Evolutionary conservation across 148 eudicot species (phyloP).

Genomic region (Rhododendron griersonianum): DNA sequence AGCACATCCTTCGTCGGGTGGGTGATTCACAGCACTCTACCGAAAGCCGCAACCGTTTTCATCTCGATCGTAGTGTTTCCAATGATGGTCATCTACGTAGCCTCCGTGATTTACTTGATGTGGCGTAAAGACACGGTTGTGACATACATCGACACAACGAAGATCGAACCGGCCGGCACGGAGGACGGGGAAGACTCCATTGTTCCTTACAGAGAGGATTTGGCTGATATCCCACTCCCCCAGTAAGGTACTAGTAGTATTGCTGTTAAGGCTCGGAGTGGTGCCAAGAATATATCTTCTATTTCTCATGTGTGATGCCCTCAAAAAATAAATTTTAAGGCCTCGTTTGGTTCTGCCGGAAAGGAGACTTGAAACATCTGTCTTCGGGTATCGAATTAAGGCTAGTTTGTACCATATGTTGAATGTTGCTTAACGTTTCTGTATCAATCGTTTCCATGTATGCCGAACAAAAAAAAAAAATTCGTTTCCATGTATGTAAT

Average conservation of each 20-base stretch:
- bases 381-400: background rate
- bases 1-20: conserved; percentile 66
- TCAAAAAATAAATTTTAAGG: background rate
- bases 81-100: conserved; percentile 57
- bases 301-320: background rate
- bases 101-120: conserved; percentile 62
- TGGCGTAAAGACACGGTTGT: conserved; percentile 60
- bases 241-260: background rate
- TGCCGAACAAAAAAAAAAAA: too few relatives aligned
- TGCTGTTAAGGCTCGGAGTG: too few relatives aligned
- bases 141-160: conserved; percentile 47
- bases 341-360: background rate
- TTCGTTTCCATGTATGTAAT: too few relatives aligned
- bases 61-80: conserved; percentile 75
- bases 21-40: conserved; percentile 58
- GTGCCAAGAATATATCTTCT: background rate
- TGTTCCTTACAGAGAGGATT: conserved; percentile 44
- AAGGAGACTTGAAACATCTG: background rate
- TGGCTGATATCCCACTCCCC: conserved; percentile 50
- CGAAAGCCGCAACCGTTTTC: conserved; percentile 66
- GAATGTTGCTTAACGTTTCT: too few relatives aligned
- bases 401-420: too few relatives aligned
- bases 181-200: conserved; percentile 22
- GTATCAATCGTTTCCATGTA: too few relatives aligned
- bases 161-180: conserved; percentile 10